phyloP scores from a whole-genome alignment of 192 early-diverging fungal genomes.

The Oehlia diaphana region DNA sequence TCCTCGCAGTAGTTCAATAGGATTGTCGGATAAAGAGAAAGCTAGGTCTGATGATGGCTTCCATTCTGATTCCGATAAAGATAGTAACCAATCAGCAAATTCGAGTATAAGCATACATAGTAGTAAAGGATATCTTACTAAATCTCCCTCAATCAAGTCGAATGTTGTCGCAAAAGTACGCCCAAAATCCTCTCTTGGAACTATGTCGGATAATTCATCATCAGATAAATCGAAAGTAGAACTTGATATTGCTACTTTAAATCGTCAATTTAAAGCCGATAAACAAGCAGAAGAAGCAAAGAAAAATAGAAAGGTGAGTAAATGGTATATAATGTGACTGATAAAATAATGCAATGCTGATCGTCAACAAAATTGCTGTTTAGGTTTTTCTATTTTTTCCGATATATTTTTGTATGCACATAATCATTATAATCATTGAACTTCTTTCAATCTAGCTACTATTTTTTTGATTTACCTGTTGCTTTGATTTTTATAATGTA shows the following conservation, averaged over 20 bases:
- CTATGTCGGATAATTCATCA: constrained; percentile 14
- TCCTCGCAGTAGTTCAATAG: neutral
- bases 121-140: constrained; percentile 14
- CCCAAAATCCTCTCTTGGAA: constrained; percentile 20
- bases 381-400: neutral
- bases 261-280: constrained; percentile 9
- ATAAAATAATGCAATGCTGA: neutral
- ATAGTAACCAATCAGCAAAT: constrained; percentile 24
- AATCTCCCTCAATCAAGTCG: constrained; percentile 6
- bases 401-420: neutral
- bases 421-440: neutral
- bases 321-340: neutral
- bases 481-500: too few species aligned
- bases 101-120: constrained; percentile 21
- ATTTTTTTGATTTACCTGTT: too few species aligned
- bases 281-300: constrained; percentile 25
- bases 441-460: too few species aligned
- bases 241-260: neutral
- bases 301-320: constrained; percentile 28
- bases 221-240: neutral
- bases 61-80: constrained; percentile 30
- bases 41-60: constrained; percentile 28
- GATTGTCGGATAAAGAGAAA: constrained; percentile 16
- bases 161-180: constrained; percentile 18
- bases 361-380: neutral